Evolutionary conservation across 106 monocot species (phyloP).

Genomic region (Triglochin maritima): DNA sequence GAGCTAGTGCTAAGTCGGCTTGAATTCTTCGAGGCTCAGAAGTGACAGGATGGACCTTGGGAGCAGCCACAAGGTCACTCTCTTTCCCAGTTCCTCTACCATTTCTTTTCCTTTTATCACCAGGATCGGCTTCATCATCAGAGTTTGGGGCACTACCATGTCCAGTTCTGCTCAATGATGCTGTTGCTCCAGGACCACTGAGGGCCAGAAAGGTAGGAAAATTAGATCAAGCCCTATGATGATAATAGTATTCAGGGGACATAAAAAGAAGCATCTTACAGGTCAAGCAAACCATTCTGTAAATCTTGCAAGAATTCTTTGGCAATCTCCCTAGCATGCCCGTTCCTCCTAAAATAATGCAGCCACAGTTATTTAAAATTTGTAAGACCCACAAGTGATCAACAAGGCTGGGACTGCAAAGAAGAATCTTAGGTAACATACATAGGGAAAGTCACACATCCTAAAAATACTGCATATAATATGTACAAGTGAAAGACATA

Average conservation of each 20-base stretch:
- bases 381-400: neutral
- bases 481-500: no score
- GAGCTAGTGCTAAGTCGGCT: slow-evolving; percentile 64
- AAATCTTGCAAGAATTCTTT: slow-evolving; percentile 88
- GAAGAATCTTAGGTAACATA: no score
- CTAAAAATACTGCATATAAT: no score
- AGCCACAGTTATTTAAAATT: neutral
- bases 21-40: slow-evolving; percentile 63
- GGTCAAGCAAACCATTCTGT: slow-evolving; percentile 72
- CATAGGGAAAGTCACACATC: no score
- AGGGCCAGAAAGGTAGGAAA: slow-evolving; percentile 4
- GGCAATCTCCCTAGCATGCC: slow-evolving; percentile 46
- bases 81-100: slow-evolving; percentile 52
- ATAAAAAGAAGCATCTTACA: slow-evolving; percentile 37
- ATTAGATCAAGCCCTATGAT: neutral
- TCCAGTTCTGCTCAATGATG: slow-evolving; percentile 36
- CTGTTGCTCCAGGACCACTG: slow-evolving; percentile 66
- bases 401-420: neutral
- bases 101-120: slow-evolving; percentile 75
- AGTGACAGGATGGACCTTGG: slow-evolving; percentile 59
- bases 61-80: slow-evolving; percentile 48
- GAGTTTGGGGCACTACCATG: slow-evolving; percentile 66
- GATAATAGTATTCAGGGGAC: neutral
- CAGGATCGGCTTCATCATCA: slow-evolving; percentile 64
- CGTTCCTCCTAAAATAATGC: slow-evolving; percentile 54